Evolutionary conservation across 306 rosid genomes (phyloP), one percentile per base, ranked within the genome.

Genomic region (Styphnolobium japonicum): DNA sequence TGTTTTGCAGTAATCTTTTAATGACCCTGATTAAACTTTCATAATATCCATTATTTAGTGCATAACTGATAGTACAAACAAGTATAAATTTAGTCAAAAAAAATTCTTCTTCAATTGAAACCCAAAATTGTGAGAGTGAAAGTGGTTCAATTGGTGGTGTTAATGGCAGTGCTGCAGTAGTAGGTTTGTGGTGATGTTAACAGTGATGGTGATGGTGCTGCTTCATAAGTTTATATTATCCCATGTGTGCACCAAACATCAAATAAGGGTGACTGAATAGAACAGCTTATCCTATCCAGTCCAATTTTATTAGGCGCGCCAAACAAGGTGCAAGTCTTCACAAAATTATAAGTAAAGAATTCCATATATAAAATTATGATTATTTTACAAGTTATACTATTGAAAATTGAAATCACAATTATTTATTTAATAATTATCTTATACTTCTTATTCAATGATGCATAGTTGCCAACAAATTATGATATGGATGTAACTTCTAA

Each of bases 401-500:
- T 10, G 7, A 58, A 53, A 45, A 60, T 27, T 10, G 7, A 58
- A 53, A 45, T 48, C 49, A 64, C 69, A 66, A 3, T 66, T 14
- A 55, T 12, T 29, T 18, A 53, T 52, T 16, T 39, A 15, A 66
- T 37, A 1, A 40, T 33, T 10, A 46, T 22, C 42, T 27, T 55
- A 29, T 21, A 51, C 42, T n/a, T 34, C 9, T 51, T 66, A 67
- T 55, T 37, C 14, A 29, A 4, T 56, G 39, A 12, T 25, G 48
- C 71, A 58, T 45, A 45, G 58, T 46, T 71, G 73, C 56, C 53
- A 71, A 80, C 49, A 77, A 16, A 39, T 34, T 62, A 19, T 48
- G 78, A 76, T 43, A 71, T 77, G 76, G 71, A 77, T 77, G 71
- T 39, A 37, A 51, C 58, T 70, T 53, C 16, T 71, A n/a, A 29